Base-by-base conservation (phyloP, 2,329 filamentous ascomycete genomes). In the Escovopsis weberi region DNA sequence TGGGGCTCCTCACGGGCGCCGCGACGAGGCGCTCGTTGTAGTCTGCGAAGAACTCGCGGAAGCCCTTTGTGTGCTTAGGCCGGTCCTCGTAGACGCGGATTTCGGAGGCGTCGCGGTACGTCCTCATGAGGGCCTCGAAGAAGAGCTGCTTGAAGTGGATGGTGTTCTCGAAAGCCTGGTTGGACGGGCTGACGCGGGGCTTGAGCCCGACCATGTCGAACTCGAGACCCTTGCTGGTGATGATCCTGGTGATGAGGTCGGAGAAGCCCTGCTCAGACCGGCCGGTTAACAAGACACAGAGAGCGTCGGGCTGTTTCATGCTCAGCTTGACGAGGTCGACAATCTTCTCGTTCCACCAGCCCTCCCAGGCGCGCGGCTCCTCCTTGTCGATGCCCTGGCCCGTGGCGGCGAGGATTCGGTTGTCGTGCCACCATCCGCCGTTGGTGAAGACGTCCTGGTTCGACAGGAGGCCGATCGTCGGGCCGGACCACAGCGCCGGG, bases 401-500 rank as follows among this genome's bases (percentile, higher is more conserved):
- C 1, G 87, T 94, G 2, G 88, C 80, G 10, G 82, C 78, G 23
- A 98, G 77, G 48, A 98, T 88, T 48, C 77, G 78, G 37, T 78
- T 75, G 56, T 96, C 88, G 62, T 98, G 91, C 91, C 91, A 98
- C 91, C 91, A 98, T 48, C 89, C 87, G 50, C 88, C 89, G 51
- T 82, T 83, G 47, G 78, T 67, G 52, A 96, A 85, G 41, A 75
- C 70, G 50, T 93, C 83, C 50, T 83, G 80, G 38, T 72, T 79
- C 46, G 83, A 78, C 10, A 98, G 69, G 46, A 79, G 72, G 39
- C 86, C 85, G 40, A 94, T 77, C 0, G 86, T 89, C 30, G 72
- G 68, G 1, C 75, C 75, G 50, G 81, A 82, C 91, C 91, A 98
- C 56, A 98, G 61, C 51, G 86, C 81, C 3, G 80, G 77, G 55